A percentile compares a stretch with the other conserved stretches of the same genome.
Conservation (phyloP, 768 basidiomycete species). For the Calocybe cyanea region DNA sequence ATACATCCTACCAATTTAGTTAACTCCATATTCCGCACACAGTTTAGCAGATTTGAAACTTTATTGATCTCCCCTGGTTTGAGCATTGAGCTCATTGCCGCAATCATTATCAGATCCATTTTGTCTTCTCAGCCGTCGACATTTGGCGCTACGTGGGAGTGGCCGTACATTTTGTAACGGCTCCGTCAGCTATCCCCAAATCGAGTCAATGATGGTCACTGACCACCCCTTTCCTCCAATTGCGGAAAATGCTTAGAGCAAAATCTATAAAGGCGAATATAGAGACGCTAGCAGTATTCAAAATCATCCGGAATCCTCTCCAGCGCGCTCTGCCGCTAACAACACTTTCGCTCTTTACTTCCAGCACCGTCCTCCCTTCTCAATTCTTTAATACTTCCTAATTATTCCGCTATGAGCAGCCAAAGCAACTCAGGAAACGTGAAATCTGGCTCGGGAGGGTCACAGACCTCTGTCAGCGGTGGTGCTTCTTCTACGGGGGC, state of each 20-base stretch:
- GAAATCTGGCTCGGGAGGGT: constrained; percentile 29
- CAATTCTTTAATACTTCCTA: constrained; percentile 5
- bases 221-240: constrained; percentile 23
- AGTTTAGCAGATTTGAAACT: constrained; percentile 26
- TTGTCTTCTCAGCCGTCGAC: constrained; percentile 26
- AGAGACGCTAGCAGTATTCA: constrained; percentile 28
- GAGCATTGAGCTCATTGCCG: constrained; percentile 31
- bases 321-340: constrained; percentile 6
- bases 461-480: constrained; percentile 42
- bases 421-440: constrained; percentile 35
- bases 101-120: constrained; percentile 36
- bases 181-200: constrained; percentile 27
- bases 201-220: constrained; percentile 38
- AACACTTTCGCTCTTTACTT: constrained; percentile 8
- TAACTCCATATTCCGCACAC: constrained; percentile 27
- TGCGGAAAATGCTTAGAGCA: constrained; percentile 22
- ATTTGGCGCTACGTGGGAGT: constrained; percentile 23
- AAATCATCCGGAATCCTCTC: constrained; percentile 20
- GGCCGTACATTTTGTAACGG: constrained; percentile 20
- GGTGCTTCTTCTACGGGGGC: constrained; percentile 49
- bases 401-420: constrained; percentile 30
- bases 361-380: constrained; percentile 2
- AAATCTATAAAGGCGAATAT: constrained; percentile 24
- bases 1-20: constrained; percentile 13
- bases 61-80: constrained; percentile 30